These are phyloP conservation scores for Xylaria sp. DNA, from an alignment of 2,329 filamentous ascomycete genomes.

Conservation along the genomic window DNA sequence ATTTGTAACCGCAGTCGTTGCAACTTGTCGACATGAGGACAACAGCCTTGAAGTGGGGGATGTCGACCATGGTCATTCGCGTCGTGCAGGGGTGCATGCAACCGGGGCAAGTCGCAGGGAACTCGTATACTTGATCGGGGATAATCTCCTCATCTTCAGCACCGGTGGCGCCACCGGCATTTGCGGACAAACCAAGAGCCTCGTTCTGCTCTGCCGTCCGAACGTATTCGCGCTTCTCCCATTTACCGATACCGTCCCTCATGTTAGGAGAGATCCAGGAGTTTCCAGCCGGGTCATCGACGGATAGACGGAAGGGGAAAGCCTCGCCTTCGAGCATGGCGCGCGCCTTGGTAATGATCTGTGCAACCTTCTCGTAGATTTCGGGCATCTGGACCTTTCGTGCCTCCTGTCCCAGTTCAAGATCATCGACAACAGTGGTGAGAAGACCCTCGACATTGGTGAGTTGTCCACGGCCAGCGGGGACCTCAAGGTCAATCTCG, in stretches of 20 bases:
- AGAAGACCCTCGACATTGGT: conserved; percentile 91
- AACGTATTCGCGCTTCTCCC: conserved; percentile 76
- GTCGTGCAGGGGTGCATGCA: conserved; percentile 82
- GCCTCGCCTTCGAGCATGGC: conserved; percentile 71
- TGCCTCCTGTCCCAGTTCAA: conserved; percentile 75
- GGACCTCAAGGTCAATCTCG: conserved; percentile 89
- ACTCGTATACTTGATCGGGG: conserved; percentile 86
- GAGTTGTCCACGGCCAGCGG: conserved; percentile 81
- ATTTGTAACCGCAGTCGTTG: conserved; percentile 85
- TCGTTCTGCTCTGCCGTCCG: conserved; percentile 84
- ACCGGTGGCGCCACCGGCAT: conserved; percentile 42
- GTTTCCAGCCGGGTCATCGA: conserved; percentile 92
- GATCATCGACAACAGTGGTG: conserved; percentile 68
- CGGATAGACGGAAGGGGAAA: conserved; percentile 81
- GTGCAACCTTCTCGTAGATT: conserved; percentile 69
- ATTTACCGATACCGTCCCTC: conserved; percentile 76
- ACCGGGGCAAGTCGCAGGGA: conserved; percentile 86
- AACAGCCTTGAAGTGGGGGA: conserved; percentile 96
- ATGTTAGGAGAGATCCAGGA: conserved; percentile 91
- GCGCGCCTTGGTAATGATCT: conserved; percentile 66
- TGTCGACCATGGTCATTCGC: conserved; percentile 98
- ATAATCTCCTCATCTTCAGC: conserved; percentile 83
- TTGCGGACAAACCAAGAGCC: conserved; percentile 64
- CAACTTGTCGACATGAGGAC: conserved; percentile 93
- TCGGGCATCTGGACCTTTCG: conserved; percentile 75